These are phyloP conservation scores for Alectoria sarmentosa DNA, from an alignment of 495 filamentous ascomycete genomes.

Conservation along the genomic window DNA sequence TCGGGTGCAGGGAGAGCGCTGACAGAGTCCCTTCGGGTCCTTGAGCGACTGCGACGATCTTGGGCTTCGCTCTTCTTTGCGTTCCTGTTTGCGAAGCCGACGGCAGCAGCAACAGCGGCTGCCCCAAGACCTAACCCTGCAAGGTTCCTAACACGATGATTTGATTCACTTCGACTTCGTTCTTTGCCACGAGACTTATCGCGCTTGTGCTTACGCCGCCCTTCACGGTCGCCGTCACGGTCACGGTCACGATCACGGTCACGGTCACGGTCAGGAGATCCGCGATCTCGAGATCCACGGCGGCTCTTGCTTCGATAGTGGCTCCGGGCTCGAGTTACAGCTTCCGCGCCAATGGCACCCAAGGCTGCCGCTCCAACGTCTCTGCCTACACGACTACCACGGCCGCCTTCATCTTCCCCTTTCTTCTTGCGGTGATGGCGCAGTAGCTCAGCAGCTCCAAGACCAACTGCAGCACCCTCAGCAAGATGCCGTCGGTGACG, in stretches of 20 bases:
- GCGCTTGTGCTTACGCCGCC: conserved; percentile 34
- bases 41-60: conserved; percentile 59
- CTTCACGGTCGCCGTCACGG: conserved; percentile 37
- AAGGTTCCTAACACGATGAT: conserved; percentile 50
- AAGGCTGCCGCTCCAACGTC: conserved; percentile 73
- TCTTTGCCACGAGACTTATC: conserved; percentile 28
- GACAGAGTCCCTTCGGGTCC: conserved; percentile 51
- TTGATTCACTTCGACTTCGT: conserved; percentile 49
- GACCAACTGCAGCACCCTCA: conserved; percentile 75
- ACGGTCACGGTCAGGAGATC: conserved; percentile 26
- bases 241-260: conserved; percentile 31
- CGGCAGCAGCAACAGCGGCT: conserved; percentile 72
- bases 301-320: conserved; percentile 50
- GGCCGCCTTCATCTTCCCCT: conserved; percentile 50
- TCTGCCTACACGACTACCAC: conserved; percentile 59
- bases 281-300: conserved; percentile 34
- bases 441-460: conserved; percentile 67
- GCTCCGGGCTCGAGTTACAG: conserved; percentile 61
- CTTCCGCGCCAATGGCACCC: conserved; percentile 77
- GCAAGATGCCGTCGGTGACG: conserved; percentile 72
- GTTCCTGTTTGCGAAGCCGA: conserved; percentile 64
- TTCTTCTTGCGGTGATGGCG: conserved; percentile 59
- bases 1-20: conserved; percentile 31
- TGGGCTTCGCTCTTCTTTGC: conserved; percentile 61
- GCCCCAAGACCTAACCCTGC: conserved; percentile 72